Evolutionary conservation across 2,329 filamentous ascomycete species (phyloP), one percentile per base, ranked within the genome.

Genomic region (Berkeleyomyces basicola): DNA sequence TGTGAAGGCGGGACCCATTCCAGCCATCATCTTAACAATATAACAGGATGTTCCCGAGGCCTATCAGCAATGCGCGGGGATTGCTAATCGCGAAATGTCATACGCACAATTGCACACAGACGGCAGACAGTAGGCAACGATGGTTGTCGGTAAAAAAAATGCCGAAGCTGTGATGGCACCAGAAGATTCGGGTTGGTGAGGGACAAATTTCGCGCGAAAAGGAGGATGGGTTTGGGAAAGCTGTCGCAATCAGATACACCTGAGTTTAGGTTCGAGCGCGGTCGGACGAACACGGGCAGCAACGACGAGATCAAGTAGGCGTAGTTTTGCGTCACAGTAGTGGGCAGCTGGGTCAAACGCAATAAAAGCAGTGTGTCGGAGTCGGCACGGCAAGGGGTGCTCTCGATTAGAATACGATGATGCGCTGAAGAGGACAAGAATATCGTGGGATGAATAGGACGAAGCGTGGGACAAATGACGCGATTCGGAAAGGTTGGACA

Each of bases 11-110:
- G 81, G 81, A 67, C 77, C 78, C 75, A 85, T 82, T 74, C 81
- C 84, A 66, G 84, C 80, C 85, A 89, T 89, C 85, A 87, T 88
- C 70, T 76, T 66, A 33, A 71, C 51, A 42, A 47, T 47, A 36
- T 11, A 69, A 59, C 31, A n/a, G 42, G 40, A 33, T 33, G 36
- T 36, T n/a, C 14, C 44, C 14, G 16, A 37, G 23, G 31, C 16
- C 31, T 59, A 59, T 59, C 42, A 42, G 40, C 14, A 59, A 36
- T 37, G 40, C 58, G 23, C 58, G 42, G 58, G 39, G 23, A 36
- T 31, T 43, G 7, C 33, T 7, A 37, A 37, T 37, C 58, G 44
- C 58, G 58, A 46, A 37, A 37, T 33, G 31, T 37, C 49, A 55
- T 55, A 39, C 49, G 49, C 33, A 31, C 49, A 55, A 55, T 55